A percentile compares a stretch with the other conserved stretches of the same genome.
Evolutionary conservation across 305 asterid genomes (phyloP).

Genomic region (Stenogyne calaminthoides): DNA sequence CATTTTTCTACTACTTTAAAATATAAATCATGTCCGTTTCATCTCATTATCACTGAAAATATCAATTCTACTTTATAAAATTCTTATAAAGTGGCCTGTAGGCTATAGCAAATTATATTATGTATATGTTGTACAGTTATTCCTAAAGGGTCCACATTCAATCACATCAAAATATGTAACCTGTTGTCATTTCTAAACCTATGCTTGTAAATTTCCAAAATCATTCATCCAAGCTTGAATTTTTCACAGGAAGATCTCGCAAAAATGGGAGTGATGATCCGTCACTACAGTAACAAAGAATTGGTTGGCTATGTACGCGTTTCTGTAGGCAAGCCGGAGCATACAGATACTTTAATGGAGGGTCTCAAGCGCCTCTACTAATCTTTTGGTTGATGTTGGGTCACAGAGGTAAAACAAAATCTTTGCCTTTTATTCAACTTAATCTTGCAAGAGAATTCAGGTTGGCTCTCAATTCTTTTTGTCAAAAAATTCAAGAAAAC

Average conservation of each 20-base stretch:
- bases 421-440: background rate
- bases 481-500: background rate
- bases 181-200: background rate
- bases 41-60: background rate
- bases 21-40: background rate
- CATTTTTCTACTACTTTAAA: background rate
- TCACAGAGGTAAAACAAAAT: background rate
- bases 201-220: background rate
- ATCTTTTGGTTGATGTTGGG: conserved; percentile 15
- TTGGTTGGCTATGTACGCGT: conserved; percentile 83
- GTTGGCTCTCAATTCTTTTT: conserved; percentile 5
- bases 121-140: background rate
- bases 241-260: conserved; percentile 84
- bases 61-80: background rate
- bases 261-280: conserved; percentile 89
- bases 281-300: conserved; percentile 91
- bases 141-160: background rate
- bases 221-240: background rate
- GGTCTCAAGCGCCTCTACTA: conserved; percentile 54
- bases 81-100: background rate
- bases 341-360: conserved; percentile 75
- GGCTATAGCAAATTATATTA: background rate
- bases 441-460: background rate
- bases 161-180: background rate
- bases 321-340: conserved; percentile 96